These are phyloP conservation scores for Alopecurus myosuroides DNA, from an alignment of 176 grass and related monocot genomes.

Conservation along the genomic window DNA sequence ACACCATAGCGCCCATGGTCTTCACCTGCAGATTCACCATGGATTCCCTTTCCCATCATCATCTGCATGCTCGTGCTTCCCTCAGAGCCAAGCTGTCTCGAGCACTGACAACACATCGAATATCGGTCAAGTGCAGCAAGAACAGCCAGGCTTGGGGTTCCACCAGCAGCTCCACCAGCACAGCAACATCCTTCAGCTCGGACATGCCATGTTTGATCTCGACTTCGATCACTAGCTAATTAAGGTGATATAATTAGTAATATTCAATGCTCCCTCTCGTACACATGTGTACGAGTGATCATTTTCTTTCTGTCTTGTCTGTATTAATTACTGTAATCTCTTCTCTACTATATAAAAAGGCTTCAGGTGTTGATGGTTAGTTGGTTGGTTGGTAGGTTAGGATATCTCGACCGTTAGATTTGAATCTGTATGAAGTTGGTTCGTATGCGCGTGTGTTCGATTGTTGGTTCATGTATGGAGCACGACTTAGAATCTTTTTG, in stretches of 20 bases:
- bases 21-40: conserved; percentile 35
- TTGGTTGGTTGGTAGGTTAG: too few relatives aligned
- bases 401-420: too few relatives aligned
- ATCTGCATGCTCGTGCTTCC: conserved; percentile 40
- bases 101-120: conserved; percentile 42
- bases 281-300: conserved; percentile 4
- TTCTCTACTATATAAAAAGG: too few relatives aligned
- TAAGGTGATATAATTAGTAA: conserved; percentile 18
- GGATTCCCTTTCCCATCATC: conserved; percentile 48
- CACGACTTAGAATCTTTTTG: too few relatives aligned
- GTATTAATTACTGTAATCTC: conserved; percentile 38
- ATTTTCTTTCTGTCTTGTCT: conserved; percentile 22
- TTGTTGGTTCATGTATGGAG: too few relatives aligned
- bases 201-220: conserved; percentile 66
- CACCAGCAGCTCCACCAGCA: too few relatives aligned
- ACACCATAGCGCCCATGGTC: conserved; percentile 12
- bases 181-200: conserved; percentile 59
- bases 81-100: conserved; percentile 34
- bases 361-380: too few relatives aligned
- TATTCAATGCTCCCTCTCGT: background rate
- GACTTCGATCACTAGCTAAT: conserved; percentile 50
- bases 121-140: conserved; percentile 44
- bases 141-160: conserved; percentile 30
- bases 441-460: too few relatives aligned
- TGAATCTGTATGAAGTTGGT: too few relatives aligned